Evolutionary conservation across 352 stramenopile species (phyloP), one percentile per base, ranked within the genome.

Genomic region (Aphanomyces euteiches): DNA sequence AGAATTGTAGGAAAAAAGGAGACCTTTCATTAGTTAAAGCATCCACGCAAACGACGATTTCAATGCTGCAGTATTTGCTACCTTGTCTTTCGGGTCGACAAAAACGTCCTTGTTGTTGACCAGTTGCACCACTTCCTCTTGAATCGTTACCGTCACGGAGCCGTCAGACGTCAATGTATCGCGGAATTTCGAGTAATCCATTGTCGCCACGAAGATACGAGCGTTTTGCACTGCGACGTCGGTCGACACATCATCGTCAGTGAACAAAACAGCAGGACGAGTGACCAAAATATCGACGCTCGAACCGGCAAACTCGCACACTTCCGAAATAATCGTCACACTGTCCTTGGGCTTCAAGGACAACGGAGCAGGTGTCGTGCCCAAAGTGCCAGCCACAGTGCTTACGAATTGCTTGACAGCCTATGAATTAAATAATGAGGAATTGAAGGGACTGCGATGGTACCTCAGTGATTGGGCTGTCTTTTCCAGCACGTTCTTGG

Each of bases 131-230:
- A 79, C 79, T 37, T 78, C 75, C 13, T 72, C 70, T 59, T 64
- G 37, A 39, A 82, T 81, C 60, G 81, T 74, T 54, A 92, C 78
- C 12, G 74, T 75, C 41, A 94, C 56, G 45, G 76, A 70, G 10
- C 72, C 77, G 7, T 37, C 54, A 1, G 69, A 53, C 38, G 77
- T 66, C 13, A 90, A 67, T 28, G 76, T 74, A n/a, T 76, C 66
- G 75, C 92, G 87, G n/a, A 92, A 81, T 65, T 91, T 84, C 17
- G 79, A 77, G 71, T 90, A 94, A 64, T 88, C 84, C 86, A 94
- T 94, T 50, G 84, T 90, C 45, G 79, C 75, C 43, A 92, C 78
- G 58, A 81, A 94, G 13, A 79, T 74, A 71, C 80, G 87, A 45
- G 87, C 78, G 56, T 90, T 74, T 17, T 81, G 77, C 38, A 78